phyloP scores from a whole-genome alignment of 495 filamentous ascomycete species.

The Penicillium cataractarum region DNA sequence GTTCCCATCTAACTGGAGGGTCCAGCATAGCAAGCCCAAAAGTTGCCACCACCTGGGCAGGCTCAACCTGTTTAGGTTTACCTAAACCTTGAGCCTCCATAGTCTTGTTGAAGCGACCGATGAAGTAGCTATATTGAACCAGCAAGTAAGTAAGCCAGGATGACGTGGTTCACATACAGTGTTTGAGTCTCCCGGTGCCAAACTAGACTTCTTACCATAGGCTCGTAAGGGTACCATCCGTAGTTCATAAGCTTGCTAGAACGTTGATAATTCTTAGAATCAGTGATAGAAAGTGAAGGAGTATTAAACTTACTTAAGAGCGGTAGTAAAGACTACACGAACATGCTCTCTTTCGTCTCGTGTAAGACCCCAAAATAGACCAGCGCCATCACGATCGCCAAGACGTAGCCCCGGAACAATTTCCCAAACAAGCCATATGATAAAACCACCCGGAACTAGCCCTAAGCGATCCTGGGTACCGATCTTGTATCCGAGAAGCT shows the following conservation, averaged over 20 bases:
- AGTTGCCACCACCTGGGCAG: neutral
- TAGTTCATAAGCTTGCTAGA: neutral
- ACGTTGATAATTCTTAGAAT: neutral
- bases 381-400: neutral
- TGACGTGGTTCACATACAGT: neutral
- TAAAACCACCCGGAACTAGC: constrained; percentile 3
- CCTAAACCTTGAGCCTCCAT: too few relatives aligned
- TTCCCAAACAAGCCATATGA: neutral
- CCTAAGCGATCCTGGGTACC: neutral
- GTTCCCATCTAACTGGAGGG: neutral
- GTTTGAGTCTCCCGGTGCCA: neutral
- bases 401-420: neutral
- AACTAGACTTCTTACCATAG: neutral
- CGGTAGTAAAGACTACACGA: neutral
- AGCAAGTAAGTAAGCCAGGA: neutral
- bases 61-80: neutral
- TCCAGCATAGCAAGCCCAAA: neutral
- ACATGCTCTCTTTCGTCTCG: neutral
- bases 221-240: neutral
- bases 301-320: neutral
- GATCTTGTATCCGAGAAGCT: neutral
- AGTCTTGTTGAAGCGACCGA: neutral
- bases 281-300: neutral
- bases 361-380: neutral
- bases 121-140: neutral